These are phyloP conservation scores for Phialocephala subalpina DNA, from an alignment of 2,329 filamentous ascomycete species.

Conservation along the genomic window DNA sequence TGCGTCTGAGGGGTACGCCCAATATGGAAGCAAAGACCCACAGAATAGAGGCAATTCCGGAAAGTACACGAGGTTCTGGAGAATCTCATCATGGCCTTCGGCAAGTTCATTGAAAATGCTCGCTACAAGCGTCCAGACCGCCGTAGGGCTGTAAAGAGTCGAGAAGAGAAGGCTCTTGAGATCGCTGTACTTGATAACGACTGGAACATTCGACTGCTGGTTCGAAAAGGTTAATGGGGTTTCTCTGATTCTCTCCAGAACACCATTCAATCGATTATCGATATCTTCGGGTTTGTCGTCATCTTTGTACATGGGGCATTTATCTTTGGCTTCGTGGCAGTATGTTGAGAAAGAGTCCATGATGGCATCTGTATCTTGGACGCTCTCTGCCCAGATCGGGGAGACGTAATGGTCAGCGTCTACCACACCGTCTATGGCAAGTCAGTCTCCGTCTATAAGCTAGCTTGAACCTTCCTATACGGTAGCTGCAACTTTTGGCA, in stretches of 20 bases:
- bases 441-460: conserved; percentile 40
- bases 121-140: conserved; percentile 37
- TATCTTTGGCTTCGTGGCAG: conserved; percentile 44
- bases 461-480: not conserved
- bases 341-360: conserved; percentile 41
- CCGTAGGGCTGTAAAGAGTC: conserved; percentile 40
- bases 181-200: conserved; percentile 40
- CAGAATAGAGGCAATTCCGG: conserved; percentile 26
- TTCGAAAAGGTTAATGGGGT: conserved; percentile 39
- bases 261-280: conserved; percentile 34
- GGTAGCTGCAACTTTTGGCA: not conserved
- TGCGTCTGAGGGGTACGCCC: conserved; percentile 33
- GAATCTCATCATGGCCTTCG: conserved; percentile 48
- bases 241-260: conserved; percentile 52
- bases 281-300: conserved; percentile 36
- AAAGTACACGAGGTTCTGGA: not conserved
- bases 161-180: conserved; percentile 40
- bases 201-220: conserved; percentile 27
- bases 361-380: conserved; percentile 41
- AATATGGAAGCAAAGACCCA: conserved; percentile 20
- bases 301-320: conserved; percentile 39
- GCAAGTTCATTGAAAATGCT: conserved; percentile 36
- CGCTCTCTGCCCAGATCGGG: conserved; percentile 33
- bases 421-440: conserved; percentile 45
- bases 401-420: conserved; percentile 39